Conservation (phyloP, 192 early-diverging fungal species). For the Coemansia sp. region DNA sequence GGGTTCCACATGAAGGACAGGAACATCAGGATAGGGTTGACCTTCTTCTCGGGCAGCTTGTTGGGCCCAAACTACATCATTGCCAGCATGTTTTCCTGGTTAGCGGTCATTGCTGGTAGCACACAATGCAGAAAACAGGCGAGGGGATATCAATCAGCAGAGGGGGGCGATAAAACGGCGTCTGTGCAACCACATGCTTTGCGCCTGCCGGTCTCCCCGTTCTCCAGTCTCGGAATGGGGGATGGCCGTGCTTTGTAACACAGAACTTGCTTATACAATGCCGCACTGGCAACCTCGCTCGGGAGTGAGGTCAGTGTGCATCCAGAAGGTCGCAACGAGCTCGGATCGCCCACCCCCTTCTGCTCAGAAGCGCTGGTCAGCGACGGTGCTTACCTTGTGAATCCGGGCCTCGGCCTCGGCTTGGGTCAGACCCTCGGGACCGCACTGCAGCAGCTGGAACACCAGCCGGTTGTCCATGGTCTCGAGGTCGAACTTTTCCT, state of each 20-base stretch:
- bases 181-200: background rate
- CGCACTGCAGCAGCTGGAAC: slow-evolving; percentile 64
- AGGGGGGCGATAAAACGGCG: background rate
- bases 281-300: too few relatives aligned
- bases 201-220: background rate
- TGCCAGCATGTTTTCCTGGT: too few relatives aligned
- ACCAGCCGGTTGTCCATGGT: slow-evolving; percentile 73
- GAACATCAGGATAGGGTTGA: slow-evolving; percentile 82
- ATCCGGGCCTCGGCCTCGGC: slow-evolving; percentile 61
- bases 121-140: too few relatives aligned
- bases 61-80: slow-evolving; percentile 63
- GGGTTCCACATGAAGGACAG: slow-evolving; percentile 82
- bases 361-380: background rate
- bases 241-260: background rate
- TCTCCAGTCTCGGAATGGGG: background rate
- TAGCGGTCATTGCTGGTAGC: background rate
- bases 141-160: background rate
- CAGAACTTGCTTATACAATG: too few relatives aligned
- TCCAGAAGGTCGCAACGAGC: too few relatives aligned
- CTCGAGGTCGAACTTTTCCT: slow-evolving; percentile 74
- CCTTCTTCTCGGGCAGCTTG: slow-evolving; percentile 67
- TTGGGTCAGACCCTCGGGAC: slow-evolving; percentile 59
- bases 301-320: too few relatives aligned
- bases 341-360: background rate
- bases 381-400: slow-evolving; percentile 46